phyloP scores from a whole-genome alignment of 2,329 filamentous ascomycete species.

The Diaporthe longicolla region DNA sequence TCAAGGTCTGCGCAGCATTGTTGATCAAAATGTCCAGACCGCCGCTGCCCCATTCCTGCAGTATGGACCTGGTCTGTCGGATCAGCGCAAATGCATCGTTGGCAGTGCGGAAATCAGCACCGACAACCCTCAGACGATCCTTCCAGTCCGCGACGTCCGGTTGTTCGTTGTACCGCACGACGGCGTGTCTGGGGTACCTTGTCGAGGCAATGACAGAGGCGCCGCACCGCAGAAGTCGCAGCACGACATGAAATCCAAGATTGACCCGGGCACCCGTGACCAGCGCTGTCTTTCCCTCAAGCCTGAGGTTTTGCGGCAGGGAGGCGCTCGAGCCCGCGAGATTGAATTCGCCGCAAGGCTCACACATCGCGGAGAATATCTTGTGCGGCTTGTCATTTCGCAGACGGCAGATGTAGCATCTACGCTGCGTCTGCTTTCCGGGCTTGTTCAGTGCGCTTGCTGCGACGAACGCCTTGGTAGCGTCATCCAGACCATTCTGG shows the following conservation, averaged over 20 bases:
- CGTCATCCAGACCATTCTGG: neutral
- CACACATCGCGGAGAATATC: slow-evolving; percentile 19
- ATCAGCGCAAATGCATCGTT: slow-evolving; percentile 13
- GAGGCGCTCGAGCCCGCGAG: slow-evolving; percentile 22
- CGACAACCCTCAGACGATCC: neutral
- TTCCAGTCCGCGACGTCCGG: neutral
- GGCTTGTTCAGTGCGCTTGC: neutral
- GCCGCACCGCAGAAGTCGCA: slow-evolving; percentile 12
- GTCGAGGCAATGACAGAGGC: slow-evolving; percentile 23
- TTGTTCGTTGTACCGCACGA: slow-evolving; percentile 3
- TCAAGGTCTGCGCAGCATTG: slow-evolving; percentile 56
- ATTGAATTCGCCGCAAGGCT: slow-evolving; percentile 22
- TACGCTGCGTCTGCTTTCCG: neutral
- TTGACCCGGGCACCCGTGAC: slow-evolving; percentile 12
- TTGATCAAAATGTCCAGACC: slow-evolving; percentile 55
- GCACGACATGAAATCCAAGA: slow-evolving; percentile 1
- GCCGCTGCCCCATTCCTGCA: neutral
- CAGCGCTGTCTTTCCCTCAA: slow-evolving; percentile 19
- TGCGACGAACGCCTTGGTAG: neutral
- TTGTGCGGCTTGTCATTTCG: neutral
- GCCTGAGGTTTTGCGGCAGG: slow-evolving; percentile 6
- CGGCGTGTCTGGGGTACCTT: neutral
- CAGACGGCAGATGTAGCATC: slow-evolving; percentile 15
- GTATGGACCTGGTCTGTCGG: neutral
- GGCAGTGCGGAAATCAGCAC: slow-evolving; percentile 16